phyloP scores from a whole-genome alignment of 305 asterid species.

The Fraxinus paxiana region DNA sequence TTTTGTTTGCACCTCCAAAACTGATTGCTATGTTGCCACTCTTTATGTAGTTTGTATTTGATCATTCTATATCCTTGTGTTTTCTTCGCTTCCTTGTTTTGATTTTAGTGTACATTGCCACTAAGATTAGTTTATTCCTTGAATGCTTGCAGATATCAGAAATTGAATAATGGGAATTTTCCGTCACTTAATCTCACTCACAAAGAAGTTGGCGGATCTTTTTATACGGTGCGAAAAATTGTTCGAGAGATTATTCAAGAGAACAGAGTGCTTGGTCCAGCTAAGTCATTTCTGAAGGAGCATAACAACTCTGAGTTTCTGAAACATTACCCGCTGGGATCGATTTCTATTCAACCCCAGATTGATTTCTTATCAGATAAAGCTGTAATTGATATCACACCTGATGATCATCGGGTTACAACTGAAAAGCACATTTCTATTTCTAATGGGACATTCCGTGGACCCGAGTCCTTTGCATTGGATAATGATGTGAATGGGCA shows the following conservation, averaged over 20 bases:
- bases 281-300: conserved; percentile 47
- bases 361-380: conserved; percentile 28
- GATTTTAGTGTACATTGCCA: neutral
- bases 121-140: neutral
- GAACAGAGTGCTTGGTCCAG: conserved; percentile 84
- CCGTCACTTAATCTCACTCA: conserved; percentile 90
- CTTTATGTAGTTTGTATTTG: neutral
- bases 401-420: conserved; percentile 27
- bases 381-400: conserved; percentile 18
- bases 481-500: conserved; percentile 24
- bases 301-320: conserved; percentile 29
- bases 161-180: conserved; percentile 57
- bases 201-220: conserved; percentile 97
- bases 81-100: neutral
- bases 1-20: neutral
- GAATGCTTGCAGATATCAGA: conserved; percentile 62
- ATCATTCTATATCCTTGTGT: neutral
- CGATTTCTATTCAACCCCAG: conserved; percentile 59
- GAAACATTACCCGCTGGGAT: conserved; percentile 64
- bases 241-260: conserved; percentile 95
- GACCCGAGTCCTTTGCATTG: conserved; percentile 26
- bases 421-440: conserved; percentile 32
- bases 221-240: conserved; percentile 84
- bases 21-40: neutral
- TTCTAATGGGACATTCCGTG: conserved; percentile 24